Percentiles rank a stretch among this genome's conserved stretches.
Conservation (phyloP, 2,329 filamentous ascomycete species). For the Colletotrichum sp. region DNA sequence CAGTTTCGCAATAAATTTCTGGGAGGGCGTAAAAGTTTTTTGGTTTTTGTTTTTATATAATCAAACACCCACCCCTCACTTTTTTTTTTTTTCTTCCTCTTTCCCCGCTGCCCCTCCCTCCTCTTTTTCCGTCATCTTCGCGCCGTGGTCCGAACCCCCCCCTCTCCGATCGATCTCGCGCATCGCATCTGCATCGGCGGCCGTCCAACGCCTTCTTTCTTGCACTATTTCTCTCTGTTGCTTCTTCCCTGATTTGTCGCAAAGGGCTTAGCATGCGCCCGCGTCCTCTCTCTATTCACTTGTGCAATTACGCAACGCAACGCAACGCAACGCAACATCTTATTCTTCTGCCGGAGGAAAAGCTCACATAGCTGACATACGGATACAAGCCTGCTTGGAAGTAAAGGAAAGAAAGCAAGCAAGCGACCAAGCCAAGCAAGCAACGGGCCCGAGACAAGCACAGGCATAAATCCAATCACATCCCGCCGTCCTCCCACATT, state of each 20-base stretch:
- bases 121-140: neutral
- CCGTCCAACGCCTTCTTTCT: neutral
- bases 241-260: neutral
- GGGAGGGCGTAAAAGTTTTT: no score
- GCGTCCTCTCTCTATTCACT: neutral
- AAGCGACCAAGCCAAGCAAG: neutral
- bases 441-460: constrained; percentile 4
- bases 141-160: neutral
- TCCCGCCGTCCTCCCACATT: neutral
- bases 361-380: neutral
- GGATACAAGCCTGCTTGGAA: neutral
- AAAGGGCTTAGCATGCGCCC: neutral
- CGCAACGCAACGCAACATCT: neutral
- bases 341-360: neutral
- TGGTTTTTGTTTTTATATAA: no score
- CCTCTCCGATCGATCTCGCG: constrained; percentile 9
- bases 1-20: no score
- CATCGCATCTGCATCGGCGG: neutral
- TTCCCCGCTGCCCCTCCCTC: neutral
- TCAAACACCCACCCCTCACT: neutral
- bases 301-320: neutral
- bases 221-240: neutral
- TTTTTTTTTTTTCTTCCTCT: neutral
- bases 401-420: neutral
- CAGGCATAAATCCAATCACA: constrained; percentile 5